phyloP scores from a whole-genome alignment of 2,329 filamentous ascomycete species.

The Venturia nashicola region DNA sequence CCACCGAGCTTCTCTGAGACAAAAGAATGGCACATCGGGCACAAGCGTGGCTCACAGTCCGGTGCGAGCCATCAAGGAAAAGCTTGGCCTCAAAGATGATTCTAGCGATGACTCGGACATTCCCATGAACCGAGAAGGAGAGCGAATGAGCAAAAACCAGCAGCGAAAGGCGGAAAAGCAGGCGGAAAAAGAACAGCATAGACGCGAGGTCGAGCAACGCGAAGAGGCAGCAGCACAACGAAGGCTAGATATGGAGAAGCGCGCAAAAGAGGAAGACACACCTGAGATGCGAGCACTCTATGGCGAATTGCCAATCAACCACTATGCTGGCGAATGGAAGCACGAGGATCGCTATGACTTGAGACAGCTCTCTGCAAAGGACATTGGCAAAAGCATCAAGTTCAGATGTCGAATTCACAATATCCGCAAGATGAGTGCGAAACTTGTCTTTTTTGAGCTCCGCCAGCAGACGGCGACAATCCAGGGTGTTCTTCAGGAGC shows the following conservation, averaged over 20 bases:
- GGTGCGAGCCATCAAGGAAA: slow-evolving; percentile 27
- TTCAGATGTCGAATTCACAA: slow-evolving; percentile 69
- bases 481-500: slow-evolving; percentile 64
- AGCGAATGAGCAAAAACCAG: slow-evolving; percentile 37
- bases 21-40: slow-evolving; percentile 9
- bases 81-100: slow-evolving; percentile 21
- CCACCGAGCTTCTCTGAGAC: slow-evolving; percentile 14
- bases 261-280: slow-evolving; percentile 41
- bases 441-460: slow-evolving; percentile 75
- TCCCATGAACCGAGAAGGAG: slow-evolving; percentile 37
- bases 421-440: slow-evolving; percentile 67
- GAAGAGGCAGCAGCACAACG: slow-evolving; percentile 32
- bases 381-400: slow-evolving; percentile 46
- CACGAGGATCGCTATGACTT: slow-evolving; percentile 37
- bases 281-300: slow-evolving; percentile 47
- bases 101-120: slow-evolving; percentile 18
- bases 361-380: slow-evolving; percentile 37
- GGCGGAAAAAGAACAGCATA: slow-evolving; percentile 31
- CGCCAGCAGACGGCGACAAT: slow-evolving; percentile 74
- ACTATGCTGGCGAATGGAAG: slow-evolving; percentile 40
- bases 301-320: slow-evolving; percentile 45
- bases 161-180: slow-evolving; percentile 35
- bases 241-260: slow-evolving; percentile 34
- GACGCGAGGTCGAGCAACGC: slow-evolving; percentile 30
- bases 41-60: slow-evolving; percentile 14